Base-by-base conservation (phyloP, 1,284 basidiomycete genomes). In the Cryptococcus deneoformans region DNA sequence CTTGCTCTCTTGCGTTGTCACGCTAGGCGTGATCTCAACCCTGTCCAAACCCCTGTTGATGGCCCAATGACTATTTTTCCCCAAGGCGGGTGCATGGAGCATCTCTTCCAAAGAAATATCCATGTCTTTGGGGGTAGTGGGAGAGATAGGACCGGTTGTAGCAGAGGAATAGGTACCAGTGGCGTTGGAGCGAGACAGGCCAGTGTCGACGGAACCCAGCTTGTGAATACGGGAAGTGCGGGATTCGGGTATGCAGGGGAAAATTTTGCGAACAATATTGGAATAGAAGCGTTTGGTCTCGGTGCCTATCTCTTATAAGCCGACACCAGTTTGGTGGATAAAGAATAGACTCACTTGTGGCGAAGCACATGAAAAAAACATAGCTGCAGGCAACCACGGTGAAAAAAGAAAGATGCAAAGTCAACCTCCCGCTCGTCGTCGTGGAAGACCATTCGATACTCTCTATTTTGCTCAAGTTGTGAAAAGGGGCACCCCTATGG, bases 351-450 rank as follows among this genome's bases (percentile, higher is more conserved):
- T 60, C 44, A 74, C 72, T 66, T 10, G 71, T 71, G 11, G 67
- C 67, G 58, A 75, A 75, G 61, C 71, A 75, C 40, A 71, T 49
- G 60, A 75, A 69, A 57, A 75, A 73, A 49, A 72, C 60, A 46
- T 64, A 57, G 38, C 62, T 65, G 56, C 72, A 75, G 14, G 68
- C 71, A 14, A 68, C 59, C 38, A 72, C 69, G 4, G 71, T 73
- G 50, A 68, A 75, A 57, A 62, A 73, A 29, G 65, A 64, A 11
- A 75, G 57, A 35, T 60, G 49, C 34, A 70, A 50, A 3, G 66
- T 57, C 14, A 62, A 46, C 48, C 53, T 54, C 6, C 56, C 57
- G 3, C 46, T 48, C 3, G 39, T 16, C 20, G 54, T 58, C 35
- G 72, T 50, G 37, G 64, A 5, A 34, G 37, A 44, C 20, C 50